Conservation (phyloP, 139 green algal genomes). For the Micromonas commoda region DNA sequence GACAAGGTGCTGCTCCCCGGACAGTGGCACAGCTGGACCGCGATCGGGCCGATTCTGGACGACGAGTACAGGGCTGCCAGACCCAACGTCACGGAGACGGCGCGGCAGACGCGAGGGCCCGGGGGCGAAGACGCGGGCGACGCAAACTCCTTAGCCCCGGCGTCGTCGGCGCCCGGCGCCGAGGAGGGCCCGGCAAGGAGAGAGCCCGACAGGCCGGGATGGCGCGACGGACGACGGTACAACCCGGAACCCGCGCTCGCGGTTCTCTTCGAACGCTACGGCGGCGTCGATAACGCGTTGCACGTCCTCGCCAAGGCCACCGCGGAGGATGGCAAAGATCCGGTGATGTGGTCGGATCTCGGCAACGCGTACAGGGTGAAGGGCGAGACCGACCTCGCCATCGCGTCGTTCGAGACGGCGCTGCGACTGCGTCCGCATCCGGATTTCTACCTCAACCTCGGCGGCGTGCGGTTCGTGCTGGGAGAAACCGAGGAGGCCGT, state of each 20-base stretch:
- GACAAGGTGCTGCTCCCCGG: too few relatives aligned
- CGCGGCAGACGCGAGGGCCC: too few relatives aligned
- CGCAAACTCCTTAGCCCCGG: too few relatives aligned
- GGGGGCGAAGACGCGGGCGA: too few relatives aligned
- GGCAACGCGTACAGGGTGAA: slow-evolving; percentile 36
- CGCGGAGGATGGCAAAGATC: slow-evolving; percentile 11
- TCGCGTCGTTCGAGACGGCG: slow-evolving; percentile 26
- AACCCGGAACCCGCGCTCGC: slow-evolving; percentile 1
- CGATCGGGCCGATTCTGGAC: too few relatives aligned
- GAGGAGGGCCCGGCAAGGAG: too few relatives aligned
- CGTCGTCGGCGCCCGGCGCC: too few relatives aligned
- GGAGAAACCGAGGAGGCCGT: slow-evolving; percentile 20
- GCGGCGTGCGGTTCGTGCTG: slow-evolving; percentile 12
- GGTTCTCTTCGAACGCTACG: slow-evolving; percentile 13
- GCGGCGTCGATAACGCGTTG: slow-evolving; percentile 11
- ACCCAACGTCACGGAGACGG: too few relatives aligned
- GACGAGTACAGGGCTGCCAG: too few relatives aligned
- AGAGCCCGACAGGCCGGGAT: neutral
- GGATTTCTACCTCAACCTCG: slow-evolving; percentile 35
- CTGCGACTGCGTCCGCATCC: slow-evolving; percentile 18
- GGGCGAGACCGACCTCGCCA: slow-evolving; percentile 22
- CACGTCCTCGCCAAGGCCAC: neutral
- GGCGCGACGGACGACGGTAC: neutral
- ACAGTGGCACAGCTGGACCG: too few relatives aligned
- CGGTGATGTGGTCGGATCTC: slow-evolving; percentile 25